Base-by-base conservation (phyloP, 352 stramenopile genomes). In the Thalassiosira gravida region DNA sequence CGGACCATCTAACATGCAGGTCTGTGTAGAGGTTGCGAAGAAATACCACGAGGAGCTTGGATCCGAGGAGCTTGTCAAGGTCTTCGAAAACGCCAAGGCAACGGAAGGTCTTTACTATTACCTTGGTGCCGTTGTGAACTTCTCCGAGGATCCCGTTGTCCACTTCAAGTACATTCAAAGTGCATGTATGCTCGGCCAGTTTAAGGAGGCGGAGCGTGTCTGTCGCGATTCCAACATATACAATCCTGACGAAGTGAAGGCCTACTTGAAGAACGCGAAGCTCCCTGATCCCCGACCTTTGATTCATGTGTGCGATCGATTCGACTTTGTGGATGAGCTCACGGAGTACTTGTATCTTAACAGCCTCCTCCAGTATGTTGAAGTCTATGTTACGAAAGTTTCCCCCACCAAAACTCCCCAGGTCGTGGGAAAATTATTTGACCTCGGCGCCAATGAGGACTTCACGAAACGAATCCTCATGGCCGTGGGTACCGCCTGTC, bases 131-230 rank as follows among this genome's bases (percentile, higher is more conserved):
- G 98, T 99, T 70, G 97, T 99, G 13, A 99, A 99, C 96, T 86
- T 95, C 76, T 98, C 95, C 5, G 97, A 99, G 83, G 96, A 99
- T 74, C 91, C 96, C 5, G 94, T 98, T 73, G 97, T 99, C 44
- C 97, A 99, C 87, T 99, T 99, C 87, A 99, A 99, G 91, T 99
- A 99, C 91, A 99, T 99, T 92, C 96, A 99, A 90, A 96, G 96
- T 53, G 97, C 97, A 16, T 98, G 97, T 65, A 98, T 98, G 94
- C 98, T 99, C 91, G 96, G 97, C 37, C 97, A 99, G 83, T 99
- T 99, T 91, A 99, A 99, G 88, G 97, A 99, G 86, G 97, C 99
- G n/a, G 97, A 99, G 87, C 96, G 97, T 61, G 97, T 99, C 52
- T 99, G 97, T 86, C 96, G 97, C 67, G 98, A 99, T 88, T 99